Conservation (phyloP, 2,329 filamentous ascomycete genomes). For the Hortaea werneckii region DNA sequence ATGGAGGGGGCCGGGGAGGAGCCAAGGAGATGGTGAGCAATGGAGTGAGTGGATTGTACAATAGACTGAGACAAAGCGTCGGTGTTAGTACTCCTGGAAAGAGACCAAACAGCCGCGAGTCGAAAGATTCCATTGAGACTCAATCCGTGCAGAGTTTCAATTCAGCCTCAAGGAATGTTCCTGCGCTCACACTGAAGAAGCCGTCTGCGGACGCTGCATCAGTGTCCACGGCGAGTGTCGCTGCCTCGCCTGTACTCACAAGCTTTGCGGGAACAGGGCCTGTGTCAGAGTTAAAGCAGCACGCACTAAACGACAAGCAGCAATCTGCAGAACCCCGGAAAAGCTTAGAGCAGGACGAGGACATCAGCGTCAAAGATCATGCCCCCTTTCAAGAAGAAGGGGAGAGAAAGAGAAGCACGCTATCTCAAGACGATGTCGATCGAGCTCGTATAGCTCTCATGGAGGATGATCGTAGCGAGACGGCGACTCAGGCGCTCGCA, state of each 20-base stretch:
- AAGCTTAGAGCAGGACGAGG: neutral
- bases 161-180: constrained; percentile 6
- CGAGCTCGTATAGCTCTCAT: constrained; percentile 15
- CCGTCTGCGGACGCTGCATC: constrained; percentile 11
- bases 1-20: constrained; percentile 50
- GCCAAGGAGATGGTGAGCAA: constrained; percentile 28
- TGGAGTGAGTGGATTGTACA: constrained; percentile 73
- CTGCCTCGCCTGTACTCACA: constrained; percentile 11
- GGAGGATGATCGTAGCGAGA: constrained; percentile 18
- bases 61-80: constrained; percentile 52
- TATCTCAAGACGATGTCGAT: constrained; percentile 15
- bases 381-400: constrained; percentile 8
- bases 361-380: constrained; percentile 1
- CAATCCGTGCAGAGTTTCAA: constrained; percentile 13
- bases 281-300: constrained; percentile 6
- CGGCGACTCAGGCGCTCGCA: constrained; percentile 20
- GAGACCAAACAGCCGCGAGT: constrained; percentile 18
- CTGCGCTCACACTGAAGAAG: constrained; percentile 8
- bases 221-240: constrained; percentile 10
- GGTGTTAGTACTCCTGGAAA: constrained; percentile 12
- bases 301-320: constrained; percentile 10
- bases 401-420: constrained; percentile 9
- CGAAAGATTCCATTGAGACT: constrained; percentile 13
- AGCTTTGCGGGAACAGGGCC: constrained; percentile 6
- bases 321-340: constrained; percentile 1